Evolutionary conservation across 1,284 basidiomycete genomes (phyloP), one percentile per base, ranked within the genome.

Genomic region (Leccinum variabile): DNA sequence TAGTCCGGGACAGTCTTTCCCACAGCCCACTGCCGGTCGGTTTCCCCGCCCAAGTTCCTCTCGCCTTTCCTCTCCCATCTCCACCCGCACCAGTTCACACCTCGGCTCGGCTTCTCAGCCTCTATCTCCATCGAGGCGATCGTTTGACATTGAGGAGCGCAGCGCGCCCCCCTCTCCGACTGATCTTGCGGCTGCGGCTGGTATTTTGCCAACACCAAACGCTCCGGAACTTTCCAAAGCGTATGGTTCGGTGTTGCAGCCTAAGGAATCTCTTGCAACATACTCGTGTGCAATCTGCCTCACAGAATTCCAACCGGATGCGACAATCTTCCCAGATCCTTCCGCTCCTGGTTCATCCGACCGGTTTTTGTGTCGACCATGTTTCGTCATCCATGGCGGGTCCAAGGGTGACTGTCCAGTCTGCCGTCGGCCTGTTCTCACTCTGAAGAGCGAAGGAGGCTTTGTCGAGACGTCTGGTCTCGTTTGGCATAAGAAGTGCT

Each of bases 251-350:
- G 82, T 93, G 32, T 78, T 93, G 22, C 91, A 92, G 70, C 84
- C 89, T n/a, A 87, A 87, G 68, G 88, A 90, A 70, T 82, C 86
- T 7, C 80, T 92, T 28, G 75, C 81, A 10, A 82, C 84, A 13
- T 88, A 89, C 69, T 82, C 83, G 4, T 93, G 91, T 71, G 81
- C 82, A 41, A 72, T 84, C n/a, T 93, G 91, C 69, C 77, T 79
- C 9, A 75, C 80, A 0, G 78, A 81, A 5, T 93, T 93, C 70
- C 83, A 85, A 55, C 90, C 90, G 1, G 90, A 93, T 73, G 85
- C 88, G 25, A 92, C 91, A 35, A 90, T 93, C 64, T 93, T 91
- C 70, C 91, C 91, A 1, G 86, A 91, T 67, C 90, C 88, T 32
- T 77, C 79, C 39, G 70, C 77, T 37, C 68, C 77, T 35, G 69